Conservation (phyloP, 352 stramenopile genomes). For the Globisporangium uncinulatum region DNA sequence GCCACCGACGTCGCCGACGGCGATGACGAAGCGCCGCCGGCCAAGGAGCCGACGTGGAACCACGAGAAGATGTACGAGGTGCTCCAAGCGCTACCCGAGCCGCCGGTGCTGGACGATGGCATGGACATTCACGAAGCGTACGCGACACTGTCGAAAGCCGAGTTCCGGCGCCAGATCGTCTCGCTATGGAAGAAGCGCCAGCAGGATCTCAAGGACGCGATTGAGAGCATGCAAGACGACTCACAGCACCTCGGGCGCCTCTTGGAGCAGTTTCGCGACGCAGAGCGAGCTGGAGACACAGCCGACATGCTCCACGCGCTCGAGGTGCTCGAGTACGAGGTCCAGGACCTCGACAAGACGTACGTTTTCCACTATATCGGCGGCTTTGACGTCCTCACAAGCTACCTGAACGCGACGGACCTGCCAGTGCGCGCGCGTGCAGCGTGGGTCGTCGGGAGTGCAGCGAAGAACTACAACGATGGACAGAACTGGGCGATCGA, state of each 20-base stretch:
- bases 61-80: constrained; percentile 86
- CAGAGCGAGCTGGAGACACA: constrained; percentile 39
- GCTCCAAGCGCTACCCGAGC: constrained; percentile 67
- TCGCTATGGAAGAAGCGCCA: constrained; percentile 80
- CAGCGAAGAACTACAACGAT: constrained; percentile 81
- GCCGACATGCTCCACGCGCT: constrained; percentile 50
- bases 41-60: constrained; percentile 67
- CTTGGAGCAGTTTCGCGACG: constrained; percentile 64
- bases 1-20: constrained; percentile 37
- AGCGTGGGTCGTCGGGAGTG: constrained; percentile 69
- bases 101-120: constrained; percentile 51
- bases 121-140: constrained; percentile 78
- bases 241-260: constrained; percentile 68
- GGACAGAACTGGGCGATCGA: constrained; percentile 79
- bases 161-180: constrained; percentile 73
- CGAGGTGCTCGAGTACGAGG: constrained; percentile 77
- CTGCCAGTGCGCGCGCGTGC: constrained; percentile 51
- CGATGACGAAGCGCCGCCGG: constrained; percentile 23
- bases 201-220: constrained; percentile 69
- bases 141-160: constrained; percentile 51
- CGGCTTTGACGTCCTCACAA: constrained; percentile 62
- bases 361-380: constrained; percentile 84
- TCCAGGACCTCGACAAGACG: constrained; percentile 86
- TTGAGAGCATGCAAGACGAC: constrained; percentile 77
- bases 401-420: constrained; percentile 70